These are phyloP conservation scores for Mortierella sp. DNA, from an alignment of 371 early-diverging fungal genomes.

Conservation along the genomic window DNA sequence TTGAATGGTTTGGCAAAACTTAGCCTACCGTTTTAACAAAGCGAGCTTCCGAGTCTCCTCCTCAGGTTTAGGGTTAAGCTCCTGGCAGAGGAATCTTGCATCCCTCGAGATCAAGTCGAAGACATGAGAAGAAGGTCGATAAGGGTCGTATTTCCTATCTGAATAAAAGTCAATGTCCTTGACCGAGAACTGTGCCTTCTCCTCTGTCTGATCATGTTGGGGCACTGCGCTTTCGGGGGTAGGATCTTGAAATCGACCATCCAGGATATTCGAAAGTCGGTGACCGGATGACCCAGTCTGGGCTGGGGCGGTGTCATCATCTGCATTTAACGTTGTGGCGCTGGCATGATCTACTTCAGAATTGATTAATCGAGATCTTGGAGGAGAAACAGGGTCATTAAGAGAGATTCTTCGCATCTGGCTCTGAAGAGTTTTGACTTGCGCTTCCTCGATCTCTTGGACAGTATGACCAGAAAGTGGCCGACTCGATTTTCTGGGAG, in stretches of 20 bases:
- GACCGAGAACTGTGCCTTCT: constrained; percentile 31
- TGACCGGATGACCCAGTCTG: constrained; percentile 1
- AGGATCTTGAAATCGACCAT: constrained; percentile 22
- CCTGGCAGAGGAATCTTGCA: constrained; percentile 30
- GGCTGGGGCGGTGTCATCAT: background rate
- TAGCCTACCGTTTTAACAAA: constrained; percentile 26
- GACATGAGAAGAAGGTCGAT: constrained; percentile 35
- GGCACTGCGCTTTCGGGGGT: background rate
- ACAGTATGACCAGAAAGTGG: constrained; percentile 29
- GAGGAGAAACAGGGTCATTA: constrained; percentile 18
- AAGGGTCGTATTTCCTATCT: constrained; percentile 52
- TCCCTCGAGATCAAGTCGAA: constrained; percentile 42
- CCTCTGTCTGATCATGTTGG: constrained; percentile 6
- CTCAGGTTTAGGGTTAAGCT: constrained; percentile 46
- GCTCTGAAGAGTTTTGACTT: constrained; percentile 24
- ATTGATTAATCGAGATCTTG: constrained; percentile 6
- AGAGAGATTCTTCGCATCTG: constrained; percentile 32
- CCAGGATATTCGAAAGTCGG: constrained; percentile 6
- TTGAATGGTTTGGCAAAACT: background rate
- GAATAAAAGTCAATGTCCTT: constrained; percentile 55
- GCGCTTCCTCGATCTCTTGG: constrained; percentile 54
- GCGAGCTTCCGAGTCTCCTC: constrained; percentile 51
- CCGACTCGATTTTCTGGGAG: background rate
- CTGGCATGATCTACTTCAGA: background rate
- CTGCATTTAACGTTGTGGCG: background rate